A percentile compares a stretch with the other conserved stretches of the same genome.
These are phyloP conservation scores for Naganishia randhawae DNA, from an alignment of 768 basidiomycete species.

Conservation along the genomic window DNA sequence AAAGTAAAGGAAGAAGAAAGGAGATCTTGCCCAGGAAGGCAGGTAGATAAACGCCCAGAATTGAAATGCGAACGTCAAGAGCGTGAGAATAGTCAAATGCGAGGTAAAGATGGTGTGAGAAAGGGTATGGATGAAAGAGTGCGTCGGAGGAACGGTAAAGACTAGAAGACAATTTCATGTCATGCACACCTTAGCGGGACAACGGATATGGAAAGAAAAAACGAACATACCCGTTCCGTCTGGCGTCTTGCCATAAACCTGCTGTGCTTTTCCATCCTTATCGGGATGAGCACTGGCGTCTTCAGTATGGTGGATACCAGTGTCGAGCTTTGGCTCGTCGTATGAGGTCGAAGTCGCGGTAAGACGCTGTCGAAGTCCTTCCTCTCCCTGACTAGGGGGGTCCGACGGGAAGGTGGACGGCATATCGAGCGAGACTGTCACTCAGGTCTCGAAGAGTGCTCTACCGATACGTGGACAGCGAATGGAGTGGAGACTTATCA, in stretches of 20 bases:
- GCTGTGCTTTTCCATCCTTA: neutral
- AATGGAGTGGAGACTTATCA: neutral
- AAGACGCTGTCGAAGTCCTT: constrained; percentile 2
- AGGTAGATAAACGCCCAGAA: constrained; percentile 65
- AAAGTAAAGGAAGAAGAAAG: constrained; percentile 85
- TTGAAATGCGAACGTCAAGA: constrained; percentile 74
- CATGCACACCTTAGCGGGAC: neutral
- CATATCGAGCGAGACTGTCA: neutral
- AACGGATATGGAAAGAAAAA: constrained; percentile 30
- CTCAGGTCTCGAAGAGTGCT: neutral
- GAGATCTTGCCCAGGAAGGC: constrained; percentile 51
- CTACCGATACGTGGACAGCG: neutral
- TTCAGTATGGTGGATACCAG: neutral
- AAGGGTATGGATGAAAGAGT: constrained; percentile 41
- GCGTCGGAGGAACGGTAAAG: constrained; percentile 62
- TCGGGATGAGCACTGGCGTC: neutral
- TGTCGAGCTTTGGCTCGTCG: constrained; percentile 5
- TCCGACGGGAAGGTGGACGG: neutral
- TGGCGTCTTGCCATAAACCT: constrained; percentile 61
- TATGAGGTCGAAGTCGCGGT: neutral
- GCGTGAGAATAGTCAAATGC: constrained; percentile 78
- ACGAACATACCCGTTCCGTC: constrained; percentile 63
- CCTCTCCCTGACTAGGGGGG: neutral
- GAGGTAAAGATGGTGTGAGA: constrained; percentile 41
- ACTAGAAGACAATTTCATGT: constrained; percentile 56